Base-by-base conservation (phyloP, 768 basidiomycete species). In the Mycena kentingensis region DNA sequence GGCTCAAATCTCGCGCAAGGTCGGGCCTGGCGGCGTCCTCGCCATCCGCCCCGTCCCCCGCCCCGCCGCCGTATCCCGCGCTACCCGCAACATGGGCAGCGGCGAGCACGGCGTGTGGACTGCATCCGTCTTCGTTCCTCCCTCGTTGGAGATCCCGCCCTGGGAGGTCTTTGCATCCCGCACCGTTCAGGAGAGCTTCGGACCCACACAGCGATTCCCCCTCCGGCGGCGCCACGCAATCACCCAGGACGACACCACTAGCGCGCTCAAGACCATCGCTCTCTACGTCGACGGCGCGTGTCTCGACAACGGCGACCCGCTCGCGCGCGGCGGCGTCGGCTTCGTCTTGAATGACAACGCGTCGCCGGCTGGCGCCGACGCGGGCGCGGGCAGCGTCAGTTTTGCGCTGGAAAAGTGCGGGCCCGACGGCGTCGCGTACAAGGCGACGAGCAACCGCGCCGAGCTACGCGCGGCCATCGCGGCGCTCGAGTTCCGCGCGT, bases 361-460 rank as follows among this genome's bases (percentile, higher is more conserved):
- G 21, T n/a, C n/a, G n/a, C n/a, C n/a, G n/a, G n/a, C n/a, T n/a
- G n/a, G n/a, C n/a, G n/a, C n/a, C n/a, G n/a, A n/a, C n/a, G n/a
- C n/a, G n/a, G 48, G 38, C 4, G n/a, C n/a, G n/a, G 54, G 54
- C 12, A 47, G 15, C 10, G 7, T 4, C 45, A 19, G 25, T 12
- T 15, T 28, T 37, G 49, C 49, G 2, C 8, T 55, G 19, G 49
- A 51, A 46, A 12, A 42, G 29, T 21, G 42, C 25, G 49, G 54
- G 0, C 54, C 54, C 1, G 32, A 22, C 34, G 49, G 49, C 8
- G 28, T 41, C 28, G 54, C 36, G 1, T 39, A 51, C 43, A 5
- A 21, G 52, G 64, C 63, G 60, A 63, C 71, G 61, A 53, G 62
- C 57, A 63, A 66, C 68, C 60, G 73, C 61, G 70, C 70, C n/a